Evolutionary conservation across 2,329 filamentous ascomycete genomes (phyloP), one percentile per base, ranked within the genome.

Genomic region (Macroventuria anomochaeta): DNA sequence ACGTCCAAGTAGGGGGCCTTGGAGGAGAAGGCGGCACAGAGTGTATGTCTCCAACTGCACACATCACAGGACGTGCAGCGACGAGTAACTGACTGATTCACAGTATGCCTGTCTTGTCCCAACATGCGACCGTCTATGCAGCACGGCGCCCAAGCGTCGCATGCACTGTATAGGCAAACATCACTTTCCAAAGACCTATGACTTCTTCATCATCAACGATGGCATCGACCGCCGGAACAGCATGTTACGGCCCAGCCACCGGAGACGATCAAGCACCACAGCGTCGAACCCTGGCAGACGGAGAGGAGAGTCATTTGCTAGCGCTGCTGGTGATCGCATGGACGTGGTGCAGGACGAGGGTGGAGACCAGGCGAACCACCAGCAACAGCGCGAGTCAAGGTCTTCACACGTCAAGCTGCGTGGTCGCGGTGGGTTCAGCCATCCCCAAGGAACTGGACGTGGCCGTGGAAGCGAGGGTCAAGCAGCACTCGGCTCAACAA

Each of bases 151-250:
- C 67, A 97, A 96, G 75, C 85, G 95, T 37, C 84, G 90, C 28
- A 85, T 91, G 72, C 93, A 99, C 79, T 81, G 96, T 61, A 91
- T 96, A 62, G 93, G 96, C 79, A 97, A 96, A 77, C 95, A 99
- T 75, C 83, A 88, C 77, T 99, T 95, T 70, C 93, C 93, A 10
- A 86, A 85, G 21, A 65, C 70, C 41, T 75, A 74, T 55, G 70
- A 74, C 53, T 75, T 75, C 55, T 69, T 86, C 42, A 85, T 97
- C 46, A 88, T 96, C 2, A 90, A 92, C 61, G 86, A 91, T 57
- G 95, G 95, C n/a, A 90, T 97, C 56, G 93, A 97, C 68, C 88
- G 88, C 40, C 85, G 90, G 44, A 86, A 81, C 36, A 96, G 91
- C 15, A 85, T 99, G 76, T 79, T 97, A 11, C 80, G 75, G 42